phyloP scores from a whole-genome alignment of 805 yeast species.

The Ogataea parapolymorpha region DNA sequence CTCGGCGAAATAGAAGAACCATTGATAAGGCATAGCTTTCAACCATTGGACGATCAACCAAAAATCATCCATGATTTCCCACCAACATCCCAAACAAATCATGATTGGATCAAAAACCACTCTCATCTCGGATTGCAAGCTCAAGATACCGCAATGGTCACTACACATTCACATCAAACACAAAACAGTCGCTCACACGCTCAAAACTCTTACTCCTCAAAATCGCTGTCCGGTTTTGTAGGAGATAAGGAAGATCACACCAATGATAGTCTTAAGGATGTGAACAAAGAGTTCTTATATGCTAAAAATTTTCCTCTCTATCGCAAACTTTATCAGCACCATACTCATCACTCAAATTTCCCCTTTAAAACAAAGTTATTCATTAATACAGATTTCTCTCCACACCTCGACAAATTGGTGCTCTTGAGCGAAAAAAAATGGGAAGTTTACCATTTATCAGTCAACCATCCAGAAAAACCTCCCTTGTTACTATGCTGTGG shows the following conservation, averaged over 20 bases:
- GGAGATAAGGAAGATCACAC: slow-evolving; percentile 12
- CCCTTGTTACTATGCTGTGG: slow-evolving; percentile 70
- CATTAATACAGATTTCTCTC: slow-evolving; percentile 58
- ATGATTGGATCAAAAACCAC: too few species aligned
- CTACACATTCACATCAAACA: slow-evolving; percentile 14
- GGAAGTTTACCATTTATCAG: slow-evolving; percentile 63
- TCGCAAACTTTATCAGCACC: slow-evolving; percentile 55
- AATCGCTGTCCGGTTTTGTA: slow-evolving; percentile 20
- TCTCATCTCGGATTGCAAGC: too few species aligned
- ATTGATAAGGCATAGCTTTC: too few species aligned
- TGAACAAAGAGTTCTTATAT: slow-evolving; percentile 58
- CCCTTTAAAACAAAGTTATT: slow-evolving; percentile 46
- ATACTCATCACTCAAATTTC: slow-evolving; percentile 48
- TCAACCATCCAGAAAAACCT: slow-evolving; percentile 38
- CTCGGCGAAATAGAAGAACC: slow-evolving; percentile 25
- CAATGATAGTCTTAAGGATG: not conserved
- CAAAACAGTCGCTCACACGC: slow-evolving; percentile 20
- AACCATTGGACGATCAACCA: too few species aligned
- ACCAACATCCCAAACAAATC: not conserved
- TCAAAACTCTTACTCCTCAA: slow-evolving; percentile 23
- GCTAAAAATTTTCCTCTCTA: slow-evolving; percentile 82
- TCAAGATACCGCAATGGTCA: not conserved
- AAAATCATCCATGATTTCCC: slow-evolving; percentile 13
- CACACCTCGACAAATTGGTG: slow-evolving; percentile 62
- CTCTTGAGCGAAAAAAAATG: slow-evolving; percentile 65